Percentiles rank a stretch among this genome's conserved stretches.
phyloP scores from a whole-genome alignment of 148 eudicot genomes.

The Polygonum maritimum region DNA sequence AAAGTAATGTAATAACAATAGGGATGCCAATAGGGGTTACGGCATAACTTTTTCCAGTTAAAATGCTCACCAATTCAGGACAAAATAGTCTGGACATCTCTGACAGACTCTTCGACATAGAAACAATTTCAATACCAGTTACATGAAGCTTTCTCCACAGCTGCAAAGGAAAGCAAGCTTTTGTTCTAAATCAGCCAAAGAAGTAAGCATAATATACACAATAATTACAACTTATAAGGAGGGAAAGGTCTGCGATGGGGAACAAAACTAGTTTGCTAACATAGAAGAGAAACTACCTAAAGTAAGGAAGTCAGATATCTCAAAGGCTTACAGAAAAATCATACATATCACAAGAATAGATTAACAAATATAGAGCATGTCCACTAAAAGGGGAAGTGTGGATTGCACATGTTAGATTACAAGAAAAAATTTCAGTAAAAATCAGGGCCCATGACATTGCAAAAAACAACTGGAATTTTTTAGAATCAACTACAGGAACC shows the following conservation, averaged over 20 bases:
- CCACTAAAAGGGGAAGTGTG: too few species aligned
- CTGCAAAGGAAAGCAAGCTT: constrained; percentile 23
- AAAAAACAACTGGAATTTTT: neutral
- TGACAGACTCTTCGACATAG: constrained; percentile 57
- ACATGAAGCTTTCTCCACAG: constrained; percentile 58
- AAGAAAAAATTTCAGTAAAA: too few species aligned
- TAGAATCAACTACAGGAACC: neutral
- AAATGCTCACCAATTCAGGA: constrained; percentile 39
- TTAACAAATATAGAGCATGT: too few species aligned
- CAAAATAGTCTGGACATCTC: constrained; percentile 39
- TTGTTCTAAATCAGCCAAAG: constrained; percentile 2
- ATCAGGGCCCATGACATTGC: neutral
- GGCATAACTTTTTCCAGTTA: neutral
- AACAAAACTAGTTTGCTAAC: neutral
- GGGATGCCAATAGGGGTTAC: neutral
- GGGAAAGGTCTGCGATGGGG: neutral
- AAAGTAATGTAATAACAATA: too few species aligned
- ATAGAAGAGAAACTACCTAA: too few species aligned
- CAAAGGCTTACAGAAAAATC: too few species aligned
- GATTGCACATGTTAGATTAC: too few species aligned
- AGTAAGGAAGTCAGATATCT: too few species aligned
- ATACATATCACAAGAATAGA: too few species aligned
- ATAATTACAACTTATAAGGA: too few species aligned
- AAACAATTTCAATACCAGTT: constrained; percentile 57
- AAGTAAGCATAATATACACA: neutral